Evolutionary conservation across 805 yeast genomes (phyloP), one percentile per base, ranked within the genome.

Genomic region (Candida gorgasii): DNA sequence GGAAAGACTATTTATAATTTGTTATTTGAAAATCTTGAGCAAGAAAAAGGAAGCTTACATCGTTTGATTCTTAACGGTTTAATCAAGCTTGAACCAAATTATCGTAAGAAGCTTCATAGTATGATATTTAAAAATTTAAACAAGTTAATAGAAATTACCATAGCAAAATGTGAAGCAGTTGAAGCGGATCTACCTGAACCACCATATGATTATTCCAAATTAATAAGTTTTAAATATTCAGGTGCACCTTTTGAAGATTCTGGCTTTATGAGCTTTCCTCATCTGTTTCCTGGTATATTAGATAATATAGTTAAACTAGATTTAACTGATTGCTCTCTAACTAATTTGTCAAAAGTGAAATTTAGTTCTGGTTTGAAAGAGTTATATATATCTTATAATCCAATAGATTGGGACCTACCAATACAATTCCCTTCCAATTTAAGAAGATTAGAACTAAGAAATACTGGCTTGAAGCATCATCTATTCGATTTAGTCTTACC

Each of bases 361-460:
- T 43, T 49, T 6, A 51, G 52, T 15, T 13, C 27, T 5, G 17
- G 20, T 6, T 40, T 57, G 24, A 36, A 13, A 20, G 43, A 39
- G 11, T 39, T 57, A 9, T 41, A 45, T 24, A 17, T 55, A n/a
- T 43, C 58, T 3, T 41, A 52, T 35, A 58, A 58, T 44, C 54
- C 55, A 8, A 50, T 54, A 12, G 40, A 46, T 24, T 56, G 60
- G 61, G 22, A 22, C 8, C 12, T 11, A 11, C 20, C 22, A 3
- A 23, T 35, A 13, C 11, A 17, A 17, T 51, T 57, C 32, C 54
- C 55, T 1, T 11, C 43, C 2, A 38, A 43, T 3, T 29, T 57
- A 15, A 39, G 17, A 19, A 34, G 30, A 13, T 43, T 57, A 17
- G 48, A 46, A 18, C 32, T 57, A 8, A 39, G 45, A 20, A 47